Base-by-base conservation (phyloP, 805 yeast species). In the Phaffomyces opuntiae region DNA sequence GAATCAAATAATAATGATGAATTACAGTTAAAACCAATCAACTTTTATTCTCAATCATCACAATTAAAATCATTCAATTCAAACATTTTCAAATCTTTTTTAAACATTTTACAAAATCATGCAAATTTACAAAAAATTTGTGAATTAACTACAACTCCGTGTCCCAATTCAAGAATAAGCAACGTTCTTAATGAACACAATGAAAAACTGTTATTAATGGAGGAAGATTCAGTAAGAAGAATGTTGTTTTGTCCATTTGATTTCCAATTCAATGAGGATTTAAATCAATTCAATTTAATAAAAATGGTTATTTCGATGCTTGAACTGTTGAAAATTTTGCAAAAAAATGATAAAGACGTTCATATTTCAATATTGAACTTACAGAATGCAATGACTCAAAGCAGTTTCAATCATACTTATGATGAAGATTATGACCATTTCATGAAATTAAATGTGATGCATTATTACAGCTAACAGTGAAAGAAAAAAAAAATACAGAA, bases 331-430 rank as follows among this genome's bases (percentile, higher is more conserved):
- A 27, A 7, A 8, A 2, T 9, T 26, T 31, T 42, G n/a, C 26
- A 25, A 14, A 35, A 13, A 5, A 31, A 32, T 4, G 33, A 25
- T 9, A 38, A 33, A 24, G 43, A 41, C 19, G 45, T 36, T 9
- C 48, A 45, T 24, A 13, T 41, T 17, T 45, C 48, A 5, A 35
- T 53, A 3, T 36, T 53, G 45, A 52, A 48, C 14, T 29, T 52
- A 40, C 55, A 52, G 35, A 53, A 53, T 26, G 49, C 50, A 43
- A 45, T 50, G 51, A 39, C 39, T 16, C 50, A 50, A 45, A 52
- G 55, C 40, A 45, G 49, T 14, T 49, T 45, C 36, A 44, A 37
- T 34, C 31, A 40, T 41, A 36, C 27, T 14, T 31, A 27, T 7
- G 29, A 40, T 5, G 42, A 36, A 12, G 37, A 38, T 13, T 33